phyloP scores from a whole-genome alignment of 2,329 filamentous ascomycete species.

The Cladophialophora psammophila region DNA sequence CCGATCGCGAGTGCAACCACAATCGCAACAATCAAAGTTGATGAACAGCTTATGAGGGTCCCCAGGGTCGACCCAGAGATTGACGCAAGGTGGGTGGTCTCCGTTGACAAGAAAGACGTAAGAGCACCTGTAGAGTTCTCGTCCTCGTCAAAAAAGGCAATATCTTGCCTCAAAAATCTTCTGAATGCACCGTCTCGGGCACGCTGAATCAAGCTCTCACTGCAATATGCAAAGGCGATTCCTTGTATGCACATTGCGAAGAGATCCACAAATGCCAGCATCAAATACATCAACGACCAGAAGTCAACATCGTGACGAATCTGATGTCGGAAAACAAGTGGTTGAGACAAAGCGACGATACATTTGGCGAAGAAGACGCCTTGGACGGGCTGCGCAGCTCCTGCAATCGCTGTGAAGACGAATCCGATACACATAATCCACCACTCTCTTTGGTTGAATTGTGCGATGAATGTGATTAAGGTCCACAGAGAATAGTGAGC shows the following conservation, averaged over 20 bases:
- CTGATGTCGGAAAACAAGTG: slow-evolving; percentile 55
- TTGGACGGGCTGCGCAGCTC: slow-evolving; percentile 78
- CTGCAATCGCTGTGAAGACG: slow-evolving; percentile 76
- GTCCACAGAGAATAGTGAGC: slow-evolving; percentile 74
- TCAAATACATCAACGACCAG: slow-evolving; percentile 88
- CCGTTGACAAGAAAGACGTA: slow-evolving; percentile 86
- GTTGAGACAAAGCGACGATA: slow-evolving; percentile 72
- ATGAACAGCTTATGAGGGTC: slow-evolving; percentile 79
- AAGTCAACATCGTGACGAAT: slow-evolving; percentile 78
- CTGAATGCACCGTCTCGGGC: slow-evolving; percentile 85
- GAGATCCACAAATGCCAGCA: slow-evolving; percentile 78
- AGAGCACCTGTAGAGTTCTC: slow-evolving; percentile 89
- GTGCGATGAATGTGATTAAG: slow-evolving; percentile 77
- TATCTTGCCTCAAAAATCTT: slow-evolving; percentile 88
- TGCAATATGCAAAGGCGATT: slow-evolving; percentile 79
- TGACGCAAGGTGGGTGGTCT: slow-evolving; percentile 87
- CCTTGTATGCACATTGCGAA: slow-evolving; percentile 74
- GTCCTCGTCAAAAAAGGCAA: slow-evolving; percentile 87
- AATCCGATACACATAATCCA: slow-evolving; percentile 76
- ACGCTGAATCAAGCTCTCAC: slow-evolving; percentile 83
- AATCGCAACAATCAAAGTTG: slow-evolving; percentile 79
- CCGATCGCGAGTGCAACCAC: slow-evolving; percentile 75
- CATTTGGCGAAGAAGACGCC: slow-evolving; percentile 89
- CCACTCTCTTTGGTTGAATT: slow-evolving; percentile 79
- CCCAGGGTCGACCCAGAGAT: slow-evolving; percentile 87